Percentiles rank a stretch among this genome's conserved stretches.
Evolutionary conservation across 140 eudicot species (phyloP).

Genomic region (Ambrosia hybrid): DNA sequence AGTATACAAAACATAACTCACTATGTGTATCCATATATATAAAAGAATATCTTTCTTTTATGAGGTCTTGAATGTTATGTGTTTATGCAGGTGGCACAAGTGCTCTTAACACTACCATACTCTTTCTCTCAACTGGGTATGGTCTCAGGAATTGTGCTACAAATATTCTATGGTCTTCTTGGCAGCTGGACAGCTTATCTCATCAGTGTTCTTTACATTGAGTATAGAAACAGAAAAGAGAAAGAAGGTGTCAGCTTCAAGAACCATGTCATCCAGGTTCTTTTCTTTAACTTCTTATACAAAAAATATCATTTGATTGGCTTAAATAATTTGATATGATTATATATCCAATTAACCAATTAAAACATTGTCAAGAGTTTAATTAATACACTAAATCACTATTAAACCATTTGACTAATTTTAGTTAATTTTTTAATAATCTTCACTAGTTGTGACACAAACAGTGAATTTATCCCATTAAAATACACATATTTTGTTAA

Average conservation of each 20-base stretch:
- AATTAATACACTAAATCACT: neutral
- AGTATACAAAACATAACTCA: constrained; percentile 35
- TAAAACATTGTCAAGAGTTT: no score
- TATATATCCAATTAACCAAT: no score
- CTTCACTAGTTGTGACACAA: no score
- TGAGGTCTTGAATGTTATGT: constrained; percentile 22
- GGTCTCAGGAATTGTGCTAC: constrained; percentile 79
- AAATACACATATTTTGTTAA: no score
- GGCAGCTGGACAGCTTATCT: constrained; percentile 99
- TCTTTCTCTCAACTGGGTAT: constrained; percentile 89
- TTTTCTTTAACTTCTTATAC: neutral
- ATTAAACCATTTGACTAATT: neutral
- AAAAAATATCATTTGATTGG: neutral
- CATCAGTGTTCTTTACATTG: constrained; percentile 87
- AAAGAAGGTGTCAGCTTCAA: constrained; percentile 91
- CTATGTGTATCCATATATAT: no score
- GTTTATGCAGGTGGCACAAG: constrained; percentile 86
- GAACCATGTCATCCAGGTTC: constrained; percentile 96
- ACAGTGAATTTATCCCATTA: no score
- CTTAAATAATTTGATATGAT: neutral
- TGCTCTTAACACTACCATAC: constrained; percentile 85
- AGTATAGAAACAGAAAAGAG: constrained; percentile 71
- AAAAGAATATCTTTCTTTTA: no score
- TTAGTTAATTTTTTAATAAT: neutral
- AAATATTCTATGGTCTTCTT: constrained; percentile 70